Conservation (phyloP, 1,284 basidiomycete species). For the Tausonia pullulans region DNA sequence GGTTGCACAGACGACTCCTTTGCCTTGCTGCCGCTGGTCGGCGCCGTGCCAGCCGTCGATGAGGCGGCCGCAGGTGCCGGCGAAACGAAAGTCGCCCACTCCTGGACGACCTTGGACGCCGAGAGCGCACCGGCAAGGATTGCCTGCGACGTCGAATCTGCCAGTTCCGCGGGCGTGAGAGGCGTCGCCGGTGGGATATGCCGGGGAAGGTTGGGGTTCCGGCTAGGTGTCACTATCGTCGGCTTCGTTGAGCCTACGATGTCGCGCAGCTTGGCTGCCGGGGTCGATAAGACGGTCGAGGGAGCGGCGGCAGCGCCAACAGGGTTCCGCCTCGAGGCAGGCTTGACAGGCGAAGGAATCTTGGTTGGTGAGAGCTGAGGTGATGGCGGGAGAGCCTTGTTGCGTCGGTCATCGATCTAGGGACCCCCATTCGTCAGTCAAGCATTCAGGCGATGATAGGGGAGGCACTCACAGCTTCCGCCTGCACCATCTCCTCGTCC, state of each 20-base stretch:
- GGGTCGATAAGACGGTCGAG: too few relatives aligned
- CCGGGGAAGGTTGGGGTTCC: not conserved
- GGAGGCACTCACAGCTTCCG: slow-evolving; percentile 4
- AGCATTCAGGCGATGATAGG: not conserved
- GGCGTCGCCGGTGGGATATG: not conserved
- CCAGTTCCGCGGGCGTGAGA: not conserved
- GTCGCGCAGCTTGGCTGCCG: too few relatives aligned
- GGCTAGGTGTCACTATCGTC: not conserved
- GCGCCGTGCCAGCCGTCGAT: not conserved
- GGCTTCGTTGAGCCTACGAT: too few relatives aligned
- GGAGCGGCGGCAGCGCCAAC: too few relatives aligned
- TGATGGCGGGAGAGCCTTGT: too few relatives aligned
- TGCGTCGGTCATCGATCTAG: too few relatives aligned
- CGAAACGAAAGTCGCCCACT: slow-evolving; percentile 1
- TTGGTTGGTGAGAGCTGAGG: too few relatives aligned
- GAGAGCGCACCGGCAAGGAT: not conserved
- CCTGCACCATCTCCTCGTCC: not conserved
- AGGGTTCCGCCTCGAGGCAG: too few relatives aligned
- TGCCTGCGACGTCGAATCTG: not conserved
- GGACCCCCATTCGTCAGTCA: too few relatives aligned
- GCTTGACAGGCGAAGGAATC: too few relatives aligned
- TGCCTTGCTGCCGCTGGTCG: not conserved
- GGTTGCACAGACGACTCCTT: not conserved
- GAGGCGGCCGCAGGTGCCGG: not conserved
- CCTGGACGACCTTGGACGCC: not conserved